phyloP scores from a whole-genome alignment of 75 land plant species.

The Cupressus sempervirens region DNA sequence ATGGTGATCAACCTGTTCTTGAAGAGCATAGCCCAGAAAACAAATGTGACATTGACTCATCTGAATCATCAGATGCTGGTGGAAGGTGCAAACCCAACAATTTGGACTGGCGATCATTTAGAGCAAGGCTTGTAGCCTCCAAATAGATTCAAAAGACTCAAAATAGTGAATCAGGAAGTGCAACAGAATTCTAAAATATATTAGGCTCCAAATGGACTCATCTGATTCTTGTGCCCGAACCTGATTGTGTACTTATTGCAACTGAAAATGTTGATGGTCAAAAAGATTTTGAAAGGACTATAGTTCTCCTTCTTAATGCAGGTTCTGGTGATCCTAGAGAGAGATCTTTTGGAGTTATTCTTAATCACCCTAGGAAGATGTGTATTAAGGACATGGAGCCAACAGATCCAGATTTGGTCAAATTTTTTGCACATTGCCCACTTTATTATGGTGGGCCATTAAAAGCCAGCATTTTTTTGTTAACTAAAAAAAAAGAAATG shows the following conservation, averaged over 20 bases:
- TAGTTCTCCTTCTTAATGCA: conserved; percentile 68
- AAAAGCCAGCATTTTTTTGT: conserved; percentile 72
- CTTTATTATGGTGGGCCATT: too few relatives aligned
- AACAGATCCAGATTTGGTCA: too few relatives aligned
- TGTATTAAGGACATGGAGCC: too few relatives aligned
- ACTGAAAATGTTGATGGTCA: conserved; percentile 86
- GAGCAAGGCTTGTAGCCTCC: conserved; percentile 53
- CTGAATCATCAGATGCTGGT: conserved; percentile 14
- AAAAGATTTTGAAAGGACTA: conserved; percentile 65
- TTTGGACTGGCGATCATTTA: conserved; percentile 69
- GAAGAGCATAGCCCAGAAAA: conserved; percentile 26
- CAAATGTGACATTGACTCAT: conserved; percentile 14
- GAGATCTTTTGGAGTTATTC: too few relatives aligned
- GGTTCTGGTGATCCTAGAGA: conserved; percentile 74
- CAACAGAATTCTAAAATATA: conserved; percentile 4
- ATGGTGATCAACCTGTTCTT: conserved; percentile 30
- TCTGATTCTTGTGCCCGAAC: conserved; percentile 66
- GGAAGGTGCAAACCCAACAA: conserved; percentile 11
- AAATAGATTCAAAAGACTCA: conserved; percentile 34
- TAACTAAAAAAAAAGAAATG: conserved; percentile 32
- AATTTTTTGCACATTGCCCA: too few relatives aligned
- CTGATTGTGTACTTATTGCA: conserved; percentile 85
- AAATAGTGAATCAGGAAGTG: too few relatives aligned
- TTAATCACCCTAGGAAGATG: too few relatives aligned
- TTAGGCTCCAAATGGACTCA: conserved; percentile 77